Conservation (phyloP, 2,329 filamentous ascomycete genomes). For the Sphaceloma murrayae region DNA sequence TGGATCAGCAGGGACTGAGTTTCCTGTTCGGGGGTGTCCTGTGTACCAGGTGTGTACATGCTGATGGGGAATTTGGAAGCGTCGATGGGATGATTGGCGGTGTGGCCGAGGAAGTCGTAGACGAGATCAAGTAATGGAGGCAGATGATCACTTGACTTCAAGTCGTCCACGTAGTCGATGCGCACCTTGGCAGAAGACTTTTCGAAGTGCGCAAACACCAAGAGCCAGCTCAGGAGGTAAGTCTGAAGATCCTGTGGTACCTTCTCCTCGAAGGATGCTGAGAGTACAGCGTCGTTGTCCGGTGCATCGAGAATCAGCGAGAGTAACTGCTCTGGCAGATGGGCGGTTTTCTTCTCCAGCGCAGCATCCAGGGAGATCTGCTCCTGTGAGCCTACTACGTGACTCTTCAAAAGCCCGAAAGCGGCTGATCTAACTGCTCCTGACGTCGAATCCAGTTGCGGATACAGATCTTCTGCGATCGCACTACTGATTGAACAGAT, state of each 20-base stretch:
- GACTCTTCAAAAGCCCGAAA: conserved; percentile 67
- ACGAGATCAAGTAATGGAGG: conserved; percentile 63
- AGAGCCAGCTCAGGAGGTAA: conserved; percentile 81
- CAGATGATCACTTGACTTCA: conserved; percentile 65
- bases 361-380: conserved; percentile 69
- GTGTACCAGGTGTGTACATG: conserved; percentile 46
- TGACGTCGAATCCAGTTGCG: conserved; percentile 65
- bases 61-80: conserved; percentile 61
- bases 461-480: conserved; percentile 61
- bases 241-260: conserved; percentile 63
- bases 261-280: conserved; percentile 52
- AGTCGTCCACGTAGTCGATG: conserved; percentile 65
- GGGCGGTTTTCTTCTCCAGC: conserved; percentile 60
- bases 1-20: conserved; percentile 78
- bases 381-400: conserved; percentile 70
- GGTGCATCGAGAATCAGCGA: conserved; percentile 75
- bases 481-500: conserved; percentile 53
- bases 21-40: conserved; percentile 58
- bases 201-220: conserved; percentile 75
- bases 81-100: conserved; percentile 60
- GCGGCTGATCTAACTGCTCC: conserved; percentile 67
- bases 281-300: conserved; percentile 55
- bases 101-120: conserved; percentile 77
- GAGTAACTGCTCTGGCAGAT: conserved; percentile 72
- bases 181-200: conserved; percentile 61